phyloP scores from a whole-genome alignment of 2,329 filamentous ascomycete genomes.

The Bipolaris bicolor region DNA sequence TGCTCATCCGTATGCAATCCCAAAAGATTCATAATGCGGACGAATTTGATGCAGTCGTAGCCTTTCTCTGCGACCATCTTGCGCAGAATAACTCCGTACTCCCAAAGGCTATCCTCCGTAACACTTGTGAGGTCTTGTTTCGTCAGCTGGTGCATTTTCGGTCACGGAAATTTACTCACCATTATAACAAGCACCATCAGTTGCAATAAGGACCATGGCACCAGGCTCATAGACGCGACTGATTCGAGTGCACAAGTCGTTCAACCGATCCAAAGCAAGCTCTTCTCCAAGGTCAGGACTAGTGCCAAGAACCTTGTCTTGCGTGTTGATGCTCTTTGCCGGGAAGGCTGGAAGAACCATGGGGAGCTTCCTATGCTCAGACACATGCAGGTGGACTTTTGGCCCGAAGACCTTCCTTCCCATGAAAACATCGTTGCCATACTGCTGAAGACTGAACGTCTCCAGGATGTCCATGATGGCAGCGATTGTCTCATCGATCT shows the following conservation, averaged over 20 bases:
- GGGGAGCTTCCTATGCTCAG: neutral
- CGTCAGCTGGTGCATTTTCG: too few relatives aligned
- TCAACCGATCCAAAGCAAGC: conserved; percentile 49
- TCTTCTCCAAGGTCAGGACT: conserved; percentile 54
- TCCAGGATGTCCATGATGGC: too few relatives aligned
- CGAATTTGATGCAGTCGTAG: neutral
- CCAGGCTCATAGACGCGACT: conserved; percentile 43
- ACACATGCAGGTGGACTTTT: conserved; percentile 2
- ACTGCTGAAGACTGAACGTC: too few relatives aligned
- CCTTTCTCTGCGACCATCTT: neutral
- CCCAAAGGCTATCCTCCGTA: neutral
- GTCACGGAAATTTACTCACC: conserved; percentile 27
- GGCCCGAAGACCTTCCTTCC: too few relatives aligned
- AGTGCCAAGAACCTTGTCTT: conserved; percentile 59
- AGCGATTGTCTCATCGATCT: too few relatives aligned
- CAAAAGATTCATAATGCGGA: neutral
- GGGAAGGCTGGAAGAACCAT: conserved; percentile 61
- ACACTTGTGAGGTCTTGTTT: conserved; percentile 36
- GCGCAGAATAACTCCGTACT: neutral
- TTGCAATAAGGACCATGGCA: conserved; percentile 49
- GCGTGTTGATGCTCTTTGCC: conserved; percentile 64
- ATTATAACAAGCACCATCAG: conserved; percentile 51
- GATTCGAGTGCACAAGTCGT: conserved; percentile 51
- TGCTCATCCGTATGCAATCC: neutral
- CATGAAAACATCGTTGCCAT: too few relatives aligned